Evolutionary conservation across 1,139 yeast species (phyloP), one percentile per base, ranked within the genome.

Genomic region (Diutina rugosa): DNA sequence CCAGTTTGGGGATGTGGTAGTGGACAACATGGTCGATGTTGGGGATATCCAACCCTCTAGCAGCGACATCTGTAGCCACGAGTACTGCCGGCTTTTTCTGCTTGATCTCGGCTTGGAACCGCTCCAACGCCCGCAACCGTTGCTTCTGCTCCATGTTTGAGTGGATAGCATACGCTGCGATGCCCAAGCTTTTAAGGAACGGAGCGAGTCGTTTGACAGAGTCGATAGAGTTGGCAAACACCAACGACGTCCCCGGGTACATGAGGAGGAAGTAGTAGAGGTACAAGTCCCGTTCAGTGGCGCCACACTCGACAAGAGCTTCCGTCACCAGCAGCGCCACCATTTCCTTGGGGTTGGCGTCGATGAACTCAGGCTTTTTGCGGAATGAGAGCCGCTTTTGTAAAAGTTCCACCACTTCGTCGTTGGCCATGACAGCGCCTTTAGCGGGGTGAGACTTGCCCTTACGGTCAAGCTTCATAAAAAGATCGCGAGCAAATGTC

Each of bases 61-160:
- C 99, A 1, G 99, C 99, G 56, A 93, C 98, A 70, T 93, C 99
- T 1, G 98, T 90, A 0, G 98, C 97, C 56, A 95, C 81, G 56
- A 95, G 75, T 1, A 93, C 91, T 0, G 90, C 80, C 2, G 88
- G 78, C 61, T 76, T 77, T 5, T 30, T 45, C 9, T 3, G 12
- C 57, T 76, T 71, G 30, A 45, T 41, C 28, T n/a, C 49, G 3
- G 49, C 55, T 56, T 74, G 79, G 69, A 85, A 87, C 59, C 80
- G 77, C 67, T 95, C 99, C 63, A 95, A 73, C 6, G 95, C 82
- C 63, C 93, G 79, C 63, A 95, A 73, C 66, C 99, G 83, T 67
- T 89, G 97, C 65, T 90, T 93, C 68, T 95, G 99, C 56, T 88
- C 80, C 98, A 95, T 93, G 30, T 91, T 85, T 1, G 98, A 90